phyloP scores from a whole-genome alignment of 1,139 yeast genomes.

The Torulaspora pretoriensis region DNA sequence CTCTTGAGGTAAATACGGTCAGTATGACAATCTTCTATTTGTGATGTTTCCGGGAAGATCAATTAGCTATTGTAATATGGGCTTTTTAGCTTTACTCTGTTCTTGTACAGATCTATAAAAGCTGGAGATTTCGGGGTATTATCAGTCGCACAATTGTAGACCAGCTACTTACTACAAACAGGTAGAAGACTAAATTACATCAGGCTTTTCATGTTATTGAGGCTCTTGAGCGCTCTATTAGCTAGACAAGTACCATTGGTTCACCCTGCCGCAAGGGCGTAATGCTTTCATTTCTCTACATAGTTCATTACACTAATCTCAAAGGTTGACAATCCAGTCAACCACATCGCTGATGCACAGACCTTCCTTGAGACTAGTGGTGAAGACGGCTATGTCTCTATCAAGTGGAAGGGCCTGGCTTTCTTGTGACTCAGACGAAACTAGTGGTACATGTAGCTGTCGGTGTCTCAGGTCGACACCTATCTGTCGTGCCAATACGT shows the following conservation, averaged over 20 bases:
- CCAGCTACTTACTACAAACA: not conserved
- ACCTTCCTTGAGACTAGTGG: constrained; percentile 25
- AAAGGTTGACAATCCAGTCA: constrained; percentile 24
- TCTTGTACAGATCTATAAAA: not conserved
- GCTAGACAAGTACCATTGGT: not conserved
- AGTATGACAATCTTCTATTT: not conserved
- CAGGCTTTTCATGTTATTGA: not conserved
- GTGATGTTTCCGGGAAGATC: not conserved
- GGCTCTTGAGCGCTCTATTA: too few species aligned
- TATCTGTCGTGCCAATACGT: constrained; percentile 20
- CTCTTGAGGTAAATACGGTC: not conserved
- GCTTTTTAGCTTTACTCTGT: not conserved
- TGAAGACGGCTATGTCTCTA: constrained; percentile 23
- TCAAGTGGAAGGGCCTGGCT: constrained; percentile 14
- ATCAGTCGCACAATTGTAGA: not conserved
- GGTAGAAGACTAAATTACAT: not conserved
- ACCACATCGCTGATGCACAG: constrained; percentile 18
- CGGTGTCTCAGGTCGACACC: constrained; percentile 23
- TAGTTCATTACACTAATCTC: not conserved
- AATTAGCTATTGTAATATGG: not conserved
- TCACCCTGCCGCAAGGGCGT: too few species aligned
- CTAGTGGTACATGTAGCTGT: constrained; percentile 15
- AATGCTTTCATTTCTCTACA: not conserved
- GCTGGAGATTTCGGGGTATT: not conserved
- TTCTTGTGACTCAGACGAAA: constrained; percentile 1